Base-by-base conservation (phyloP, 805 yeast species). In the Cyberlindnera mycetangii region DNA sequence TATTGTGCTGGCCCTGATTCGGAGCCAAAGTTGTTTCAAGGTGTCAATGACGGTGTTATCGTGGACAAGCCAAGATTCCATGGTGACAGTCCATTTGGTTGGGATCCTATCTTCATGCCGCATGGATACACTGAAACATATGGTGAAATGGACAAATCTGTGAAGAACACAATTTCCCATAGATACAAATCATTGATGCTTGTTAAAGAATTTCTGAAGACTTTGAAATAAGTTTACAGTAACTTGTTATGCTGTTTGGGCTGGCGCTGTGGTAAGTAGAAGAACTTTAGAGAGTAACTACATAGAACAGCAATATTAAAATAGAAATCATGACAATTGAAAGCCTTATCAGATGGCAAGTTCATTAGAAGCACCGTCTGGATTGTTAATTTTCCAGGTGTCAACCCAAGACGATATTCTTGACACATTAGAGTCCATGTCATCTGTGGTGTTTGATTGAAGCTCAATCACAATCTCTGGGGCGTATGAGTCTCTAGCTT, bases 51-150 rank as follows among this genome's bases (percentile, higher is more conserved):
- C 11, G 99, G 99, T 18, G 65, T 54, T 8, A 90, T 93, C 58
- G 98, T 90, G 6, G 69, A 71, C 28, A 37, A 33, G 33, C 67
- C 72, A 14, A 53, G 62, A 48, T 55, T 44, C 37, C 70, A 95
- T 47, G 97, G 97, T 2, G 87, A 87, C 7, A 76, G 80, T 12
- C 74, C 76, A 48, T 93, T 93, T 62, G 99, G 99, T 2, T 93
- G 96, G 95, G 97, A 93, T 67, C 81, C 97, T 7, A 69, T 87
- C 40, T 93, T 93, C 64, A 75, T 83, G 67, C 99, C 99, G 2
- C 68, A 70, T 21, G 97, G 96, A 3, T 81, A 65, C 56, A 67
- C 74, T 17, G 70, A 82, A 59, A 85, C 93, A 0, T 90, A 89
- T 60, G 98, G 97, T 10, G 97, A 93, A 65, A 79, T 93, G 90